These are phyloP conservation scores for Przewalskia tangutica DNA, from an alignment of 257 asterid genomes.

Conservation along the genomic window DNA sequence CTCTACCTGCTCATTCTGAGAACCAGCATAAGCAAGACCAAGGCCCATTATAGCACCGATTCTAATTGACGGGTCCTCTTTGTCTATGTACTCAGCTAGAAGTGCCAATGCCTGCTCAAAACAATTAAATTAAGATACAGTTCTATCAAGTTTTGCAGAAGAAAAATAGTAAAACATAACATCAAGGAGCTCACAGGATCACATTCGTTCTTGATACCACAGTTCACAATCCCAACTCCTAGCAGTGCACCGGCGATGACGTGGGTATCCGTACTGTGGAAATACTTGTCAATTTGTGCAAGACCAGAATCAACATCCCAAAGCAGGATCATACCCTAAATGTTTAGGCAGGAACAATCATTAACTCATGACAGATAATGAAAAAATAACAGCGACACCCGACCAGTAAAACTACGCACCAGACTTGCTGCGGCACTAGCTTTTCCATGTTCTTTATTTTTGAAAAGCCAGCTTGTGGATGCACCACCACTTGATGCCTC, in stretches of 20 bases:
- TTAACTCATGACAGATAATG: background rate
- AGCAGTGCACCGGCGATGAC: conserved; percentile 76
- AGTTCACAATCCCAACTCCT: conserved; percentile 91
- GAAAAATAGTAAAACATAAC: background rate
- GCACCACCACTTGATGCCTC: conserved; percentile 68
- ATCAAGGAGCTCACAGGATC: conserved; percentile 65
- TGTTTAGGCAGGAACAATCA: conserved; percentile 8
- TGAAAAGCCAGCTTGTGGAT: conserved; percentile 86
- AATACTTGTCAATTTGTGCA: conserved; percentile 88
- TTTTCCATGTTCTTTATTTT: conserved; percentile 90
- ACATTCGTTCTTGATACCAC: conserved; percentile 66
- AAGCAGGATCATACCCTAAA: conserved; percentile 88
- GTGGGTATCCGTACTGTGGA: conserved; percentile 68
- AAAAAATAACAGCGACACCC: background rate
- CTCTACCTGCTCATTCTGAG: conserved; percentile 67
- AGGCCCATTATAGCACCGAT: conserved; percentile 99
- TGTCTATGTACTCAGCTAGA: conserved; percentile 63
- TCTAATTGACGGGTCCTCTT: conserved; percentile 61
- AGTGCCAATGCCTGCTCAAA: conserved; percentile 77
- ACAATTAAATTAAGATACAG: background rate
- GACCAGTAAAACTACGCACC: conserved; percentile 31
- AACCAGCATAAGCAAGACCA: conserved; percentile 95
- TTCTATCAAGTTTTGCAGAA: background rate
- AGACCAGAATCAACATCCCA: conserved; percentile 98
- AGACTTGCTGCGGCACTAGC: conserved; percentile 96